Evolutionary conservation across 106 monocot species (phyloP), one percentile per base, ranked within the genome.

Genomic region (Amphibolis antarctica): DNA sequence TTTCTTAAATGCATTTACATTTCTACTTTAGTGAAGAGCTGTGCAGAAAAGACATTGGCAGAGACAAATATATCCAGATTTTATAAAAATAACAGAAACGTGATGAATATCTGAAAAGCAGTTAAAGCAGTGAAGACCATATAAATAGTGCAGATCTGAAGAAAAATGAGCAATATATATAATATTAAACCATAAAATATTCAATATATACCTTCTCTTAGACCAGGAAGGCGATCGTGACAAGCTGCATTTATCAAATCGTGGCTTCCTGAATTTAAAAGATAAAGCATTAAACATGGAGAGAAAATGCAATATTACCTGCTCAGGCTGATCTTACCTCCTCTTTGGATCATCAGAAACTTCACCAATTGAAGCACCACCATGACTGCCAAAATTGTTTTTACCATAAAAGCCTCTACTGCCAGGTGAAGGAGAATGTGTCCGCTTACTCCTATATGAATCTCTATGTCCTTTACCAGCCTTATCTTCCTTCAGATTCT

Each of bases 391-490:
- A 1, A 47, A 44, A 25, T 63, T 63, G n/a, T 42, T 62, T 62
- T 44, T 71, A 22, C 28, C 49, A 63, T 44, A 53, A 22, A 12
- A 52, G 30, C 2, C 27, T 65, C 56, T 56, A 28, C 0, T 31
- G 29, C 48, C 61, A 29, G 74, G 74, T 60, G 74, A 66, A 60
- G 74, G 60, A 51, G 71, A 52, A 5, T 21, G 59, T 1, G 27
- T 50, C 24, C n/a, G 60, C 43, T 52, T 66, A 18, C 24, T 44
- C 51, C 49, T 66, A 36, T 66, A 59, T 28, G 25, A 66, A 59
- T 60, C 66, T 29, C 27, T 74, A 19, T 15, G 28, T 42, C 18
- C 66, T 20, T 60, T 46, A 15, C 42, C 60, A 45, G 29, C 51
- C 27, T 22, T 60, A 5, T 67, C 74, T 50, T 66, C 59, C 44